Conservation (phyloP, 305 asterid genomes). For the Striga hermonthica region DNA sequence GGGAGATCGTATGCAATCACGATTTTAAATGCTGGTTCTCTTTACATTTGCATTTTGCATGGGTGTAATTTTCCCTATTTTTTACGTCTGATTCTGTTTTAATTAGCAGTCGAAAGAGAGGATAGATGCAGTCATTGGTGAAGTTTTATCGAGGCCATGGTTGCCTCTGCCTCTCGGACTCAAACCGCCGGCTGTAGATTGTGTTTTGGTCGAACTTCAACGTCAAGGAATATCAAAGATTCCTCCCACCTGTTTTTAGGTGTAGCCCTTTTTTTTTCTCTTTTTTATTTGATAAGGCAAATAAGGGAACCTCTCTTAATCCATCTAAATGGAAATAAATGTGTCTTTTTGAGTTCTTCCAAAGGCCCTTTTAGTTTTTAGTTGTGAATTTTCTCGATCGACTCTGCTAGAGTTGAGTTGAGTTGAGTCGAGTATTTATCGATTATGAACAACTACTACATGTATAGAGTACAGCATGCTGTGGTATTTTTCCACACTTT, state of each 20-base stretch:
- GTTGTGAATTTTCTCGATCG: too few species aligned
- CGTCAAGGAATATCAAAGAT: constrained; percentile 75
- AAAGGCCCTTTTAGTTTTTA: too few species aligned
- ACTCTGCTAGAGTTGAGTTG: too few species aligned
- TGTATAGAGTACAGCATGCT: too few species aligned
- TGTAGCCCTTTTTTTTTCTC: constrained; percentile 7
- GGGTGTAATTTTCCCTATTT: constrained; percentile 10
- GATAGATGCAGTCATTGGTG: constrained; percentile 78
- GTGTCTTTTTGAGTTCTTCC: too few species aligned
- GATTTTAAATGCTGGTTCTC: background rate
- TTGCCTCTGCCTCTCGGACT: constrained; percentile 86
- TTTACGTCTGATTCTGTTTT: background rate
- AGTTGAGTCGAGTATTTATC: too few species aligned
- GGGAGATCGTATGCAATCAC: too few species aligned
- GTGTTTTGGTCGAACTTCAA: constrained; percentile 70
- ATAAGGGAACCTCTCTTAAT: constrained; percentile 6
- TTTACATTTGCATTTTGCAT: constrained; percentile 8
- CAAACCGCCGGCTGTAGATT: constrained; percentile 66
- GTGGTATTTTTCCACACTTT: too few species aligned
- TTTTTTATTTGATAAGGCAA: constrained; percentile 8
- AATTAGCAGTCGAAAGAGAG: constrained; percentile 69
- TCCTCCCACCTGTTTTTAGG: constrained; percentile 60
- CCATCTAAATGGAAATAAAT: constrained; percentile 23
- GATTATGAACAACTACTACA: too few species aligned
- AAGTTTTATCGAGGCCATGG: constrained; percentile 89